Evolutionary conservation across 441 rosid species (phyloP).

Genomic region (Euphorbia neoarborescens): DNA sequence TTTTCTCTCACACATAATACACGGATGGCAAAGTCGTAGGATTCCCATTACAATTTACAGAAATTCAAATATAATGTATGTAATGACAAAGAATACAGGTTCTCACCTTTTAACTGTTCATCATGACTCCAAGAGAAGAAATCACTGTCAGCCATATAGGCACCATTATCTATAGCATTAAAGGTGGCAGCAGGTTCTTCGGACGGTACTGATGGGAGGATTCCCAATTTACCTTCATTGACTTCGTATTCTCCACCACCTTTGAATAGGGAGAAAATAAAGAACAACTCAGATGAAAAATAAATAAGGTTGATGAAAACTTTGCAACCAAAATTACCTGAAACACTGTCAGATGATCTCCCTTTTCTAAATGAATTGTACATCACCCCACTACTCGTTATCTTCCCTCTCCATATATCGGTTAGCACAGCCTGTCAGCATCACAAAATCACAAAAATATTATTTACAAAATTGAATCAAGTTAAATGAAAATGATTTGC

Average conservation of each 20-base stretch:
- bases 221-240: conserved; percentile 29
- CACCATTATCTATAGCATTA: conserved; percentile 27
- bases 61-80: neutral
- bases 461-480: neutral
- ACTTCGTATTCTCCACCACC: conserved; percentile 33
- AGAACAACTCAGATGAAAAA: conserved; percentile 10
- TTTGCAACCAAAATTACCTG: conserved; percentile 27
- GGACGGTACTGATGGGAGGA: conserved; percentile 20
- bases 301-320: neutral
- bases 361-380: conserved; percentile 43
- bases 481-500: neutral
- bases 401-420: conserved; percentile 69
- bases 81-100: conserved; percentile 2
- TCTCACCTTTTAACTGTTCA: conserved; percentile 28
- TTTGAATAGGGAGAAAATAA: conserved; percentile 13
- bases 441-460: conserved; percentile 11
- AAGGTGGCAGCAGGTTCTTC: conserved; percentile 25
- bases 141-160: conserved; percentile 19
- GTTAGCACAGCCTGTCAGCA: conserved; percentile 44
- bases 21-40: neutral
- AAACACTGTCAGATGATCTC: conserved; percentile 33
- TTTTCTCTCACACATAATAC: neutral
- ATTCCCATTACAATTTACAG: neutral
- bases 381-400: conserved; percentile 47
- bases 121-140: conserved; percentile 20